These are phyloP conservation scores for Lunularia cruciata DNA, from an alignment of 225 moss, liverwort and hornwort genomes.

Conservation along the genomic window DNA sequence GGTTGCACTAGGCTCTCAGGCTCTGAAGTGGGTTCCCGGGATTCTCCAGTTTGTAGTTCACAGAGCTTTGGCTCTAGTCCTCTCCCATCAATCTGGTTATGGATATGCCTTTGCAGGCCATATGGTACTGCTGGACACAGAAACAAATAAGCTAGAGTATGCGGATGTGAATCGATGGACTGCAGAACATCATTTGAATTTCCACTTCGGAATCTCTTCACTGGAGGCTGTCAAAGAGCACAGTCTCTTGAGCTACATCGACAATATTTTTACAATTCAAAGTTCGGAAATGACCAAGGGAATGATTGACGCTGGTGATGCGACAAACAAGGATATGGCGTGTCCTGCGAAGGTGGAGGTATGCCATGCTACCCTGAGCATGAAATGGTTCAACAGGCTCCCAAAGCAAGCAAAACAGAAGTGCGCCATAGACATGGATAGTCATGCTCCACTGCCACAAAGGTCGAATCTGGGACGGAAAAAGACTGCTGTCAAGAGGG, in stretches of 20 bases:
- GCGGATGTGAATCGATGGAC: slow-evolving; percentile 89
- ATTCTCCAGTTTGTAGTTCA: slow-evolving; percentile 89
- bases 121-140: slow-evolving; percentile 90
- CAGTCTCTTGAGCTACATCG: slow-evolving; percentile 86
- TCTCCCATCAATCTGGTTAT: slow-evolving; percentile 93
- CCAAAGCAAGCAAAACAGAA: slow-evolving; percentile 34
- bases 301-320: slow-evolving; percentile 54
- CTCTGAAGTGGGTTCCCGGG: slow-evolving; percentile 63
- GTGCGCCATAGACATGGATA: slow-evolving; percentile 15
- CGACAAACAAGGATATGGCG: slow-evolving; percentile 37
- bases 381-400: slow-evolving; percentile 66
- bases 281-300: slow-evolving; percentile 60
- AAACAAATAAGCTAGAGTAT: slow-evolving; percentile 78
- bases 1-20: slow-evolving; percentile 74
- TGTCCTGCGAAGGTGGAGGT: slow-evolving; percentile 68
- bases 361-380: slow-evolving; percentile 70
- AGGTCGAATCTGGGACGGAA: not conserved
- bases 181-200: slow-evolving; percentile 71
- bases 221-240: slow-evolving; percentile 79
- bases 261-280: slow-evolving; percentile 73
- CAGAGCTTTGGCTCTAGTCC: slow-evolving; percentile 73
- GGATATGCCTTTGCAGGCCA: slow-evolving; percentile 97
- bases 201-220: slow-evolving; percentile 79
- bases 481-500: slow-evolving; percentile 10
- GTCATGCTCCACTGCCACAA: not conserved